Percentiles rank a stretch among this genome's conserved stretches.
Conservation (phyloP, 2,329 filamentous ascomycete species). For the Ophiocordyceps camponoti-floridani region DNA sequence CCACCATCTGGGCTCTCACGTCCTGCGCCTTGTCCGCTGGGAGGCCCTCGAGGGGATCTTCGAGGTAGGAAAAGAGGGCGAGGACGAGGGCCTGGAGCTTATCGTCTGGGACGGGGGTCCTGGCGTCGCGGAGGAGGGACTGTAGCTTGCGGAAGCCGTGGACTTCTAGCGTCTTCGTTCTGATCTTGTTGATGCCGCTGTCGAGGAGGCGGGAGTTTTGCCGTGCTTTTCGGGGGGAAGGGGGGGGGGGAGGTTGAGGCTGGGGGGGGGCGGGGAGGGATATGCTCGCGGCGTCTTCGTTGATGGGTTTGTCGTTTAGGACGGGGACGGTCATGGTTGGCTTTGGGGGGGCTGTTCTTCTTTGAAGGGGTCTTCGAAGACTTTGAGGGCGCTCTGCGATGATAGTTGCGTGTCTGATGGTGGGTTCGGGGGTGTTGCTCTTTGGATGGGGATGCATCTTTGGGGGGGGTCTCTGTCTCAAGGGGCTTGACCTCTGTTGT, state of each 20-base stretch:
- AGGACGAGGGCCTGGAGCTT: slow-evolving; percentile 51
- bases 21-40: slow-evolving; percentile 49
- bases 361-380: slow-evolving; percentile 45
- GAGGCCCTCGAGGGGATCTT: slow-evolving; percentile 36
- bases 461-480: background rate
- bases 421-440: background rate
- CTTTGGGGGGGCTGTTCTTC: slow-evolving; percentile 27
- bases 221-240: slow-evolving; percentile 29
- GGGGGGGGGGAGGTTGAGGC: slow-evolving; percentile 6
- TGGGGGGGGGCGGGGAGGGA: no score
- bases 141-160: slow-evolving; percentile 68
- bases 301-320: slow-evolving; percentile 41
- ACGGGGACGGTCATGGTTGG: slow-evolving; percentile 29
- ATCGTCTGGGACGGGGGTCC: slow-evolving; percentile 44
- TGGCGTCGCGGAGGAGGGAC: slow-evolving; percentile 50
- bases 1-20: slow-evolving; percentile 56
- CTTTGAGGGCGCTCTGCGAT: slow-evolving; percentile 21
- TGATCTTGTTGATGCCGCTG: slow-evolving; percentile 58
- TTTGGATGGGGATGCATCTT: background rate
- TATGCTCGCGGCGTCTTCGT: slow-evolving; percentile 40
- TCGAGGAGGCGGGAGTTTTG: slow-evolving; percentile 47
- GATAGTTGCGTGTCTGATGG: background rate
- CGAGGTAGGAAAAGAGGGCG: slow-evolving; percentile 55
- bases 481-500: no score
- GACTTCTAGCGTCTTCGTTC: slow-evolving; percentile 54